Evolutionary conservation across 306 rosid species (phyloP), one percentile per base, ranked within the genome.

Genomic region (Acacia melanoxylon): DNA sequence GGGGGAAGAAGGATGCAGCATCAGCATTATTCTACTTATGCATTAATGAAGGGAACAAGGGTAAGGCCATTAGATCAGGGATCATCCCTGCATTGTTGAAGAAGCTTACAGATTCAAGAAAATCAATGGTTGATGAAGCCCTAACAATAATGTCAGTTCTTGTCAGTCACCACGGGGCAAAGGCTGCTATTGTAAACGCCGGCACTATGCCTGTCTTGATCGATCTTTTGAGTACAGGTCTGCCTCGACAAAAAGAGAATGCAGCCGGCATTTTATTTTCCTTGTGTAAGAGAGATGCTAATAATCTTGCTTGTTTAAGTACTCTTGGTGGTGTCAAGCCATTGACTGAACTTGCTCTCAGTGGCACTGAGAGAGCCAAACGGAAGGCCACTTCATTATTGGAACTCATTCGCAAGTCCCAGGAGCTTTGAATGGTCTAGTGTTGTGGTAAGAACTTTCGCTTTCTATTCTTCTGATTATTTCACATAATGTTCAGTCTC

Each of bases 1-100:
- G 99, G 84, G 98, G 98, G 58, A 91, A 92, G 93, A 95, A 93
- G 72, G 99, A 95, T 54, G 98, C 99, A 37, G 97, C 98, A 46
- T 91, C 98, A 10, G 98, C 99, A 2, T 78, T 95, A 86, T 95
- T 93, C 87, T 92, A 93, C 84, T 81, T 95, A 84, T 95, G 99
- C 84, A 93, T 93, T 75, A 93, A 93, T 80, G 97, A 93, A 85
- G 97, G 99, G 37, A 95, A 95, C 94, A 95, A 91, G 79, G 98
- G 94, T 27, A 86, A 98, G 80, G 94, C 98, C 75, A 87, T 95
- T 33, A 87, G 98, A 68, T 89, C 97, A 2, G 99, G 98, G 66
- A 91, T 95, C 59, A 83, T 91, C 73, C 48, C 89, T 41, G 97
- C 97, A 9, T 83, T 95, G 84, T 81, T 93, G 82, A 87, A 88